Percentiles rank a stretch among this genome's conserved stretches.
These are phyloP conservation scores for Senna siamea DNA, from an alignment of 306 rosid species.

Conservation along the genomic window DNA sequence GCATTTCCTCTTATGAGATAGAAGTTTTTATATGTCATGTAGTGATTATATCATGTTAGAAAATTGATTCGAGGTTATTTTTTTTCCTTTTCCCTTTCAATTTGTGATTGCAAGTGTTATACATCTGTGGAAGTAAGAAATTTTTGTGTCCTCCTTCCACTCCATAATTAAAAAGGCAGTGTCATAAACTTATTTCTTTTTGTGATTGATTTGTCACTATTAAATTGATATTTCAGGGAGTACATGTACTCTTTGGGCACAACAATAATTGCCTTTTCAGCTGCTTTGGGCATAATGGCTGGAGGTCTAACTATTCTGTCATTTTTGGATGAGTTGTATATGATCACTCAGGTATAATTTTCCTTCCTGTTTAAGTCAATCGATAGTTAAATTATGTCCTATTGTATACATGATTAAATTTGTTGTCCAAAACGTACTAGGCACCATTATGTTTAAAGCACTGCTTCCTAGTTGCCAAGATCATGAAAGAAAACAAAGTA, in stretches of 20 bases:
- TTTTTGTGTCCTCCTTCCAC: constrained; percentile 19
- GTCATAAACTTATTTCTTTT: constrained; percentile 37
- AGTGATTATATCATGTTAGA: constrained; percentile 4
- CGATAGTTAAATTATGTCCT: constrained; percentile 34
- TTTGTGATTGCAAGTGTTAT: neutral
- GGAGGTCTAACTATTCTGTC: constrained; percentile 68
- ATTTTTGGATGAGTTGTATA: constrained; percentile 75
- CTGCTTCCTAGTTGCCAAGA: neutral
- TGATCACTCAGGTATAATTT: constrained; percentile 65
- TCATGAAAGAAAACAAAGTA: constrained; percentile 7
- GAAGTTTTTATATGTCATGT: constrained; percentile 1
- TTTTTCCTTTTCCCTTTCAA: neutral
- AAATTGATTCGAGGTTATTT: neutral
- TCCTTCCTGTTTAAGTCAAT: constrained; percentile 28
- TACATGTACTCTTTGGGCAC: constrained; percentile 69
- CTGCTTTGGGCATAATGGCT: constrained; percentile 54
- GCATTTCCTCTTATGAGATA: neutral
- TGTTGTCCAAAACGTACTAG: constrained; percentile 2
- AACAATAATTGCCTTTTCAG: constrained; percentile 55
- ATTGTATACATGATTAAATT: constrained; percentile 17
- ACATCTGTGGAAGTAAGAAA: constrained; percentile 11
- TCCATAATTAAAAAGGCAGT: constrained; percentile 16
- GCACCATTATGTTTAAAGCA: neutral
- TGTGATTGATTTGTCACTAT: constrained; percentile 42
- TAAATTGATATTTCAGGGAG: constrained; percentile 62